Base-by-base conservation (phyloP, 1,284 basidiomycete genomes). In the Ganoderma sinense region DNA sequence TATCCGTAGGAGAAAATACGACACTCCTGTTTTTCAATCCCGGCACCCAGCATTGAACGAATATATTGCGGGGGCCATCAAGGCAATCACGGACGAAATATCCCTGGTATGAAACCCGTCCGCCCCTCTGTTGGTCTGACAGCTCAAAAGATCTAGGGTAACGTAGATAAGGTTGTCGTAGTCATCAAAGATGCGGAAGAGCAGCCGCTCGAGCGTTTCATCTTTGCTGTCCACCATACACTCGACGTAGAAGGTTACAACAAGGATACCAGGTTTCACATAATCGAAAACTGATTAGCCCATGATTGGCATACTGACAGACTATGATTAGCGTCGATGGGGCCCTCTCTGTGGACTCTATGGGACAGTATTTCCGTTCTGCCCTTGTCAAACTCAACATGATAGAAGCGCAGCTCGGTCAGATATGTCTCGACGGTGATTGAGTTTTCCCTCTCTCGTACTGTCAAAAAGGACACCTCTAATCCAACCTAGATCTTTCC, bases 11-110 rank as follows among this genome's bases (percentile, higher is more conserved):
- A 93, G 93, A 80, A 97, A 96, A 78, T 97, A 97, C 81, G 91
- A 94, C 66, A 93, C 93, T 0, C 92, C 95, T 0, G 95, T 97
- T 26, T 98, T 92, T 78, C 95, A 98, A 81, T 96, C 94, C 4
- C 92, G 96, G 6, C 95, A 97, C 77, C 96, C 96, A 0, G 89
- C 88, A 36, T 84, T 99, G 62, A 94, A 94, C 75, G 90, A 94
- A 58, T 99, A 98, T 80, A 92, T 99, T 63, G 89, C 93, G 11
- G 91, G 92, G 14, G 92, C 94, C 0, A 85, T 96, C 64, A 90
- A 90, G 70, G 91, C 94, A 18, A 80, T 97, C 8, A 84, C 86
- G 7, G 91, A 93, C 68, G 96, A 98, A 78, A 84, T 98, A 11
- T 78, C 86, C 23, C 83, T 86, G 73, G 94, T 94, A 74, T 26